phyloP scores from a whole-genome alignment of 2,329 filamentous ascomycete genomes.

The Colletotrichum sp. region DNA sequence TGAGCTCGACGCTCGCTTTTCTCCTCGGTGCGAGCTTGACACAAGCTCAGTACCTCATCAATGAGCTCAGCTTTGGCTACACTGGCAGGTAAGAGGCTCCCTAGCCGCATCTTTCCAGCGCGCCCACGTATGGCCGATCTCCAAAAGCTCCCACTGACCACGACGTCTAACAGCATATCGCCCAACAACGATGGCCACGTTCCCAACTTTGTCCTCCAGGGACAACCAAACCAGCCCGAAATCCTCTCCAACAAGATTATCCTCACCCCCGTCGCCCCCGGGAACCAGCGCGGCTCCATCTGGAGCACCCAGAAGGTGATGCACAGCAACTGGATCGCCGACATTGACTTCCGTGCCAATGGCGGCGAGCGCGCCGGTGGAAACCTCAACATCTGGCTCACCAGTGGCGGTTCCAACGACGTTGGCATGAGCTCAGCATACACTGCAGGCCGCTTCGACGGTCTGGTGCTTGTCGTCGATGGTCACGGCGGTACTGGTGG shows the following conservation, averaged over 20 bases:
- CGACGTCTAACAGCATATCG: constrained; percentile 11
- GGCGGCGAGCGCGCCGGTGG: constrained; percentile 86
- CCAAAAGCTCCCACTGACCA: background rate
- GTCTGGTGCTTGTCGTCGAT: constrained; percentile 87
- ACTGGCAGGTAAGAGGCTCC: constrained; percentile 59
- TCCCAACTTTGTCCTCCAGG: constrained; percentile 60
- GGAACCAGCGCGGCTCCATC: constrained; percentile 81
- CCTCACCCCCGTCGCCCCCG: constrained; percentile 86
- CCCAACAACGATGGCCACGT: constrained; percentile 34
- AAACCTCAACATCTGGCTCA: constrained; percentile 94
- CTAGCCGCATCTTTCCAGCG: background rate
- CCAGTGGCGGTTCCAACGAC: constrained; percentile 67
- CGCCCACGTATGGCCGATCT: background rate
- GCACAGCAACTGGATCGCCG: constrained; percentile 77
- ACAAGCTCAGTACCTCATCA: constrained; percentile 71
- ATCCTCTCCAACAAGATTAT: constrained; percentile 89
- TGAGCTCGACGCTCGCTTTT: constrained; percentile 40
- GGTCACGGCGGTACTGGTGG: constrained; percentile 79
- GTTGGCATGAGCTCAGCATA: constrained; percentile 82
- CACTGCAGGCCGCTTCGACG: constrained; percentile 84
- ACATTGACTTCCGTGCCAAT: constrained; percentile 86
- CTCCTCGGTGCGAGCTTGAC: constrained; percentile 53
- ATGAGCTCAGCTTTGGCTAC: constrained; percentile 80
- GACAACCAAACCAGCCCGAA: constrained; percentile 63
- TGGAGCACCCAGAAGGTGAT: constrained; percentile 75